A percentile compares a stretch with the other conserved stretches of the same genome.
These are phyloP conservation scores for Aquilaria malaccensis DNA, from an alignment of 345 rosid genomes.

Conservation along the genomic window DNA sequence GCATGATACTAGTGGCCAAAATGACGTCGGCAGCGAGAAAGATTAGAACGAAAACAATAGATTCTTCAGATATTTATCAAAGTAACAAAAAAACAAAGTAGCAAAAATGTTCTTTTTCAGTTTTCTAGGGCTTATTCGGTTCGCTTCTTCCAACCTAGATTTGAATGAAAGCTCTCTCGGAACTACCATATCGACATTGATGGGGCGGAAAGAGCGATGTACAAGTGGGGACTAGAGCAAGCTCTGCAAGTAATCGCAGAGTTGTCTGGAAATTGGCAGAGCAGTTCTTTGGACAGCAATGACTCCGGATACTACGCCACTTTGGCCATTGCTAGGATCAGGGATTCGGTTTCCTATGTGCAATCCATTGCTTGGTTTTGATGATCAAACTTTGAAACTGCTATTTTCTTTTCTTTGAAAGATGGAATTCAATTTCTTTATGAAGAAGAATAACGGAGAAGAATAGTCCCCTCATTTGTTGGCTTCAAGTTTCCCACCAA, in stretches of 20 bases:
- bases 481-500: no score
- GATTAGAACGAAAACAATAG: neutral
- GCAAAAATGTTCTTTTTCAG: conserved; percentile 14
- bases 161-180: conserved; percentile 30
- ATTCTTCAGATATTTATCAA: neutral
- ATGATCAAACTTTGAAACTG: no score
- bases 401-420: no score
- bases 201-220: conserved; percentile 42
- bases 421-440: neutral
- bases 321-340: conserved; percentile 31
- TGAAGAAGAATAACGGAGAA: neutral
- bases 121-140: conserved; percentile 3
- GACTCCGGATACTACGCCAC: conserved; percentile 75
- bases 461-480: neutral
- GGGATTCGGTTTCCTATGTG: conserved; percentile 37
- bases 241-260: conserved; percentile 71
- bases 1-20: no score
- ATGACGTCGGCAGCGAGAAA: no score
- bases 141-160: conserved; percentile 20
- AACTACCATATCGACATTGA: conserved; percentile 27
- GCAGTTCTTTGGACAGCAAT: conserved; percentile 62
- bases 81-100: neutral
- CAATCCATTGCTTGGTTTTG: conserved; percentile 17
- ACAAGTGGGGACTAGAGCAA: conserved; percentile 89
- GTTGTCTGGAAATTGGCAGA: conserved; percentile 75